Conservation (phyloP, 2,329 filamentous ascomycete genomes). For the Arthrobotrys iridis region DNA sequence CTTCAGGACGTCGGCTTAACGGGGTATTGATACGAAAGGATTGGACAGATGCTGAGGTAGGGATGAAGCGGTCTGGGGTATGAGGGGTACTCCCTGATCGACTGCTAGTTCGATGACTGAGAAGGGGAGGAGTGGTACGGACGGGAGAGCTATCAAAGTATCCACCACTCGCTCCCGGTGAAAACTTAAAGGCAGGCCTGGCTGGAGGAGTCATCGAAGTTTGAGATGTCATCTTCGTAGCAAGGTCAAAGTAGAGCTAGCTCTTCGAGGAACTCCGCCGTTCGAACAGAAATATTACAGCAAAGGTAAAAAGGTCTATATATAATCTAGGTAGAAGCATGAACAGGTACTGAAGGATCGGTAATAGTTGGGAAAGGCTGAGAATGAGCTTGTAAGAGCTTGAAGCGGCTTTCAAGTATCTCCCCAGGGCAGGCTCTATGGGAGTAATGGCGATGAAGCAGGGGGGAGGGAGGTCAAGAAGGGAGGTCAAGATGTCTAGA, state of each 20-base stretch:
- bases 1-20: conserved; percentile 54
- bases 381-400: conserved; percentile 15
- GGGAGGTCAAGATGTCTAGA: no score
- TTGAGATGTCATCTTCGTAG: conserved; percentile 24
- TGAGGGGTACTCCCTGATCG: conserved; percentile 43
- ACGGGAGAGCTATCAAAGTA: conserved; percentile 24
- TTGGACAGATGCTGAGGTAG: conserved; percentile 56
- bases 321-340: background rate
- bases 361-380: conserved; percentile 31
- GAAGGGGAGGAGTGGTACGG: conserved; percentile 19
- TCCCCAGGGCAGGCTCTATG: background rate
- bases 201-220: conserved; percentile 37
- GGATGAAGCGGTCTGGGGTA: conserved; percentile 57
- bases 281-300: background rate
- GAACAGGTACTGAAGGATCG: conserved; percentile 31
- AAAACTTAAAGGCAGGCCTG: conserved; percentile 1
- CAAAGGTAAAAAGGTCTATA: background rate
- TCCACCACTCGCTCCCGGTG: background rate
- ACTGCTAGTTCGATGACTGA: conserved; percentile 38
- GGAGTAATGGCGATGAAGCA: background rate
- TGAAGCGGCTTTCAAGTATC: background rate
- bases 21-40: conserved; percentile 58
- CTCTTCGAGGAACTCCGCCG: no score
- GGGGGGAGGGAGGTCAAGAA: background rate
- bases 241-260: background rate